Percentiles rank a stretch among this genome's conserved stretches.
phyloP scores from a whole-genome alignment of 352 stramenopile species.

The Phytophthora litchii region DNA sequence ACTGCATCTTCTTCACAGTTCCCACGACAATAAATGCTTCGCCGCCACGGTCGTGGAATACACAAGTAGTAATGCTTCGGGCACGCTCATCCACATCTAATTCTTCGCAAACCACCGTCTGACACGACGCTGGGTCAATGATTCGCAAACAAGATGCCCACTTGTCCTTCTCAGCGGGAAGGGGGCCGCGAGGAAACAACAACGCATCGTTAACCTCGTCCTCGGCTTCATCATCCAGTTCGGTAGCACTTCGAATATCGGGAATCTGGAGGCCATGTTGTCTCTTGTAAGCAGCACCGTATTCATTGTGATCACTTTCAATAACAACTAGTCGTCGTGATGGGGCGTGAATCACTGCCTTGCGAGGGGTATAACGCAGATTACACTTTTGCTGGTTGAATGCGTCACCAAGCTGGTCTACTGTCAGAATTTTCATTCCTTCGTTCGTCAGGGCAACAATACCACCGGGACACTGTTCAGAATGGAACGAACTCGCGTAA shows the following conservation, averaged over 20 bases:
- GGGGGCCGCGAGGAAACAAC: slow-evolving; percentile 60
- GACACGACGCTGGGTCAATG: slow-evolving; percentile 92
- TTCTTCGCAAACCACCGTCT: slow-evolving; percentile 91
- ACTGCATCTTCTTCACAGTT: slow-evolving; percentile 94
- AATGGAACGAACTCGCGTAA: slow-evolving; percentile 96
- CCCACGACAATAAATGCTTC: slow-evolving; percentile 98
- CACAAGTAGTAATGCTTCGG: slow-evolving; percentile 92
- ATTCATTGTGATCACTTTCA: slow-evolving; percentile 98
- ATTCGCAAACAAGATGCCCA: slow-evolving; percentile 99
- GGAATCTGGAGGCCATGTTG: slow-evolving; percentile 68
- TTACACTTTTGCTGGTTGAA: slow-evolving; percentile 97
- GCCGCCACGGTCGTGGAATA: slow-evolving; percentile 95
- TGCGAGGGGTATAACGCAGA: slow-evolving; percentile 97
- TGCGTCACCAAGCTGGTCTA: slow-evolving; percentile 94
- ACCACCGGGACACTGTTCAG: slow-evolving; percentile 95
- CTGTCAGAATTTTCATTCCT: slow-evolving; percentile 97
- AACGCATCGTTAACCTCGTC: slow-evolving; percentile 83
- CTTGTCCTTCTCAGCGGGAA: slow-evolving; percentile 68
- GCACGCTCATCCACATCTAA: slow-evolving; percentile 94
- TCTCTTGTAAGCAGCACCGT: slow-evolving; percentile 91
- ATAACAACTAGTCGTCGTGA: slow-evolving; percentile 94
- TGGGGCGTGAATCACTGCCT: slow-evolving; percentile 92
- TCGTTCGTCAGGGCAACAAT: slow-evolving; percentile 96
- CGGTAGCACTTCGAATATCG: slow-evolving; percentile 48
- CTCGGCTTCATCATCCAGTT: slow-evolving; percentile 86